Conservation (phyloP, 345 rosid species). For the Pistacia atlantica region DNA sequence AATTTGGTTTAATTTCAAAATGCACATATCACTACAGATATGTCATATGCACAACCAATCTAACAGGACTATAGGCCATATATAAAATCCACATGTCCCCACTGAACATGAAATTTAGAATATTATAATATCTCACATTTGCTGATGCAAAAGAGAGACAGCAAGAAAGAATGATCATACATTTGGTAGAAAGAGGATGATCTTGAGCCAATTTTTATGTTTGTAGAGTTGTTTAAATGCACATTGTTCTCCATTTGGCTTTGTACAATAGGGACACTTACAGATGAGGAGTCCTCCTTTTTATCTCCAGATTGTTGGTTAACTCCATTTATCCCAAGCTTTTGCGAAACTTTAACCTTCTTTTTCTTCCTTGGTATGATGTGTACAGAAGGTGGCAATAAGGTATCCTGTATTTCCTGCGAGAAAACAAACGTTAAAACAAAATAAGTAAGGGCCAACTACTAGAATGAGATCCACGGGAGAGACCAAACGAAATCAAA, state of each 20-base stretch:
- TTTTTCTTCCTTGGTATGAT: constrained; percentile 44
- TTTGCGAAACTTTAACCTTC: constrained; percentile 36
- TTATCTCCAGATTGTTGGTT: constrained; percentile 28
- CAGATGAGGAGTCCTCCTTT: constrained; percentile 26
- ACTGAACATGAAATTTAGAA: background rate
- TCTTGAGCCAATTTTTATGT: constrained; percentile 28
- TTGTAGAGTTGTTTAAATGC: constrained; percentile 19
- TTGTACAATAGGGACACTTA: constrained; percentile 18
- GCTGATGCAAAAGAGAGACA: background rate
- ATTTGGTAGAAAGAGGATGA: constrained; percentile 41
- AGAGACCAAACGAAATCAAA: background rate
- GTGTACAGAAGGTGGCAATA: constrained; percentile 79
- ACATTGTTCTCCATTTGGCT: constrained; percentile 25
- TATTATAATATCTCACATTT: background rate
- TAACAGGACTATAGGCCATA: too few species aligned
- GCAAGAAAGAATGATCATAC: constrained; percentile 29
- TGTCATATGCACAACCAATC: background rate
- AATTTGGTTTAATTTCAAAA: background rate
- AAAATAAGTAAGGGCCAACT: background rate
- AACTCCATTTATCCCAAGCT: constrained; percentile 44
- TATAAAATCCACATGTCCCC: background rate
- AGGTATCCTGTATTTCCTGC: constrained; percentile 79
- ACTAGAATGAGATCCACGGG: background rate
- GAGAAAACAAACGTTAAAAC: constrained; percentile 9
- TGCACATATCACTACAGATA: background rate